Conservation (phyloP, 1,284 basidiomycete genomes). For the Inonotus obliquus region DNA sequence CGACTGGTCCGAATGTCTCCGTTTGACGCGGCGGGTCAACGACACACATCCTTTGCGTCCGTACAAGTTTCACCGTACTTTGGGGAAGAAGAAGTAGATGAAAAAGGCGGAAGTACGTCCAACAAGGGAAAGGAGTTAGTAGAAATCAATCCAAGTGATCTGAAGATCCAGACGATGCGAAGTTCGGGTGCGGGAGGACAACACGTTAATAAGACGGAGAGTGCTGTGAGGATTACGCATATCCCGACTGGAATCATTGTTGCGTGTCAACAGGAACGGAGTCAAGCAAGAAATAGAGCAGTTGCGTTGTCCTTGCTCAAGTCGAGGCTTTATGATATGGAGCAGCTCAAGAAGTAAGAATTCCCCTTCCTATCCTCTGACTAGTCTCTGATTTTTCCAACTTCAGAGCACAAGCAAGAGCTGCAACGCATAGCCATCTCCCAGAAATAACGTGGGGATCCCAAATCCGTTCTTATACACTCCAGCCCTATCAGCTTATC, state of each 20-base stretch:
- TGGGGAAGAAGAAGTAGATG: constrained; percentile 32
- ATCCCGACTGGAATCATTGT: constrained; percentile 55
- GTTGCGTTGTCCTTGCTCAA: constrained; percentile 47
- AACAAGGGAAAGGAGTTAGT: constrained; percentile 24
- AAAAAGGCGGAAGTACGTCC: constrained; percentile 19
- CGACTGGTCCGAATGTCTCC: constrained; percentile 56
- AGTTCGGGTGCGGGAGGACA: constrained; percentile 56
- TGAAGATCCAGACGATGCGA: constrained; percentile 55
- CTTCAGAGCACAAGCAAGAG: constrained; percentile 9
- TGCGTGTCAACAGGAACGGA: constrained; percentile 52
- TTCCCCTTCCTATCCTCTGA: background rate
- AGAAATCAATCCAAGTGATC: constrained; percentile 49
- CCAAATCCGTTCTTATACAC: constrained; percentile 18
- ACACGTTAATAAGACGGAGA: constrained; percentile 66
- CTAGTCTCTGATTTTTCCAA: background rate
- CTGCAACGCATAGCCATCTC: constrained; percentile 13
- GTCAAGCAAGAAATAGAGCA: constrained; percentile 51
- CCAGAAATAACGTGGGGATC: constrained; percentile 19
- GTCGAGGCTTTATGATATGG: constrained; percentile 39
- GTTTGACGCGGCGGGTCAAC: constrained; percentile 49
- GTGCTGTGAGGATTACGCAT: constrained; percentile 57
- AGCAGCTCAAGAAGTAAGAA: constrained; percentile 17
- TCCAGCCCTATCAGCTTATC: constrained; percentile 18
- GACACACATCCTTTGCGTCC: constrained; percentile 54
- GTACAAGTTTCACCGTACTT: constrained; percentile 42